phyloP scores from a whole-genome alignment of 257 asterid genomes.

The Gentiana straminea region DNA sequence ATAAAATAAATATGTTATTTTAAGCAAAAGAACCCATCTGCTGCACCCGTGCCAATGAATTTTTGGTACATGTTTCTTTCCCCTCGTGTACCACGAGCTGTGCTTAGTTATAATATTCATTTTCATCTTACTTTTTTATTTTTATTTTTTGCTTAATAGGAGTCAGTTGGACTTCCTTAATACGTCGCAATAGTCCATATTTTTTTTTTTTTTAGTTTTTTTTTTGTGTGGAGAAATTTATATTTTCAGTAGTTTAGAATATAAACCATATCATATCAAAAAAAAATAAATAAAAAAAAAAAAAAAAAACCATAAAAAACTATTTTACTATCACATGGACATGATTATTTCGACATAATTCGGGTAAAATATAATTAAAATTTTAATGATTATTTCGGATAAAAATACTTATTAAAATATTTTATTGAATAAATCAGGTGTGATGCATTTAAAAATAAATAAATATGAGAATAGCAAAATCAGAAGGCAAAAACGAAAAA shows the following conservation, averaged over 20 bases:
- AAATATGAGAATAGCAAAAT: neutral
- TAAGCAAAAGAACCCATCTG: neutral
- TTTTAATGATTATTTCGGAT: too few species aligned
- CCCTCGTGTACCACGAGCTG: conserved; percentile 12
- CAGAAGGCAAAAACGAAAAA: neutral
- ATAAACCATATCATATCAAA: neutral
- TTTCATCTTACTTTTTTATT: neutral
- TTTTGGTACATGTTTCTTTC: neutral
- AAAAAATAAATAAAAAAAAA: too few species aligned
- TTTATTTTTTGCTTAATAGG: neutral
- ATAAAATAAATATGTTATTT: too few species aligned
- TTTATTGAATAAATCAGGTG: neutral
- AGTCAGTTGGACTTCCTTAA: too few species aligned
- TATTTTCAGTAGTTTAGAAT: neutral
- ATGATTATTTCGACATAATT: too few species aligned
- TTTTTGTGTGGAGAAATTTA: neutral
- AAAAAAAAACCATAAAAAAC: too few species aligned
- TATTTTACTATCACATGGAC: too few species aligned
- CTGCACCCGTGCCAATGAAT: neutral
- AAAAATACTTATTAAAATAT: neutral
- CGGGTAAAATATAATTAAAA: too few species aligned
- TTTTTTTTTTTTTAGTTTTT: neutral
- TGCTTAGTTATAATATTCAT: neutral
- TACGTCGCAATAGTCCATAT: too few species aligned
- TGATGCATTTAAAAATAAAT: neutral